Conservation (phyloP, 495 filamentous ascomycete genomes). For the Talaromyces ruber region DNA sequence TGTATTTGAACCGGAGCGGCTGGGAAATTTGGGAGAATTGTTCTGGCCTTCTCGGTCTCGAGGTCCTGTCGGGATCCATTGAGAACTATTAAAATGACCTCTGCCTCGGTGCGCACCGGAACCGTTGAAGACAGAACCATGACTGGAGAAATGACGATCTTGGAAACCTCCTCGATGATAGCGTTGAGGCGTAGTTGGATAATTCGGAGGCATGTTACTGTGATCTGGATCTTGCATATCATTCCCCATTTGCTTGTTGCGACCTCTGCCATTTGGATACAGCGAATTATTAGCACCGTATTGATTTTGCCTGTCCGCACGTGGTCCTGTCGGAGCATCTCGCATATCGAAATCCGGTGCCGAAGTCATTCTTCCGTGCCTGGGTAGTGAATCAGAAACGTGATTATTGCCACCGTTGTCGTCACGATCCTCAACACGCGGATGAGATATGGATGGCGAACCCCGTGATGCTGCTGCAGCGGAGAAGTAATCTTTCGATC, state of each 20-base stretch:
- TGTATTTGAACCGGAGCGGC: conserved; percentile 18
- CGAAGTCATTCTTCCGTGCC: conserved; percentile 26
- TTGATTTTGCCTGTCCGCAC: conserved; percentile 40
- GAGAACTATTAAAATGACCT: conserved; percentile 49
- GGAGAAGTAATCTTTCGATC: conserved; percentile 19
- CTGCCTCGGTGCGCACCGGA: conserved; percentile 23
- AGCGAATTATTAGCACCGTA: conserved; percentile 56
- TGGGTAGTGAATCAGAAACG: conserved; percentile 24
- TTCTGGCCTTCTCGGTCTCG: conserved; percentile 21
- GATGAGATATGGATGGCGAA: conserved; percentile 33
- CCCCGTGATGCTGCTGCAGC: conserved; percentile 15
- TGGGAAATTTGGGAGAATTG: conserved; percentile 22
- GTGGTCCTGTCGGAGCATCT: conserved; percentile 22
- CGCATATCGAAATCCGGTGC: conserved; percentile 22
- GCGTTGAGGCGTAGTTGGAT: conserved; percentile 39
- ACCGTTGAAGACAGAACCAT: conserved; percentile 21
- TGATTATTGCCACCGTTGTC: conserved; percentile 15
- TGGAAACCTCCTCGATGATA: conserved; percentile 48
- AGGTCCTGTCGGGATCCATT: conserved; percentile 46
- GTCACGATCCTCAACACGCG: conserved; percentile 18
- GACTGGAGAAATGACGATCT: conserved; percentile 33
- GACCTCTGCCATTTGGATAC: conserved; percentile 46
- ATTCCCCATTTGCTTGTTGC: conserved; percentile 40
- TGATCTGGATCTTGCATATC: conserved; percentile 43
- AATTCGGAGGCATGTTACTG: conserved; percentile 40